Base-by-base conservation (phyloP, 1,139 yeast genomes). In the Pneumocystis oryctolagi region DNA sequence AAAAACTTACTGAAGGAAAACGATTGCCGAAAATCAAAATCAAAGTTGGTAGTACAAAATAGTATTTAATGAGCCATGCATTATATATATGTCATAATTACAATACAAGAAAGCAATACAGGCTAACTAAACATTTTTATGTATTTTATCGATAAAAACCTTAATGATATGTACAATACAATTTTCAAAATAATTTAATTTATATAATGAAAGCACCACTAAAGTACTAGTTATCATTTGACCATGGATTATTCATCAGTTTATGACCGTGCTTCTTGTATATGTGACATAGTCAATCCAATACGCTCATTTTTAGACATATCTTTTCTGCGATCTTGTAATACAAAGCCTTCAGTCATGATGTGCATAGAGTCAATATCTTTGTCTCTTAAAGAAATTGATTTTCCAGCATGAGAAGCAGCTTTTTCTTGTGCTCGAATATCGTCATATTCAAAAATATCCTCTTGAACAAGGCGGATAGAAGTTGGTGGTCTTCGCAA, bases 371-470 rank as follows among this genome's bases (percentile, higher is more conserved):
- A 3, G 25, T 47, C 55, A 8, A 12, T 9, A 47, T 47, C 55
- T 25, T 25, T 47, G 3, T 47, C 55, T 25, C 6, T 47, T 18
- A 25, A 25, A 47, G 55, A 16, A 12, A 25, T 20, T 25, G 55
- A 47, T 28, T 57, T 39, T 12, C 42, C 59, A 8, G 59, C 59
- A 30, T 57, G 59, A 20, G 59, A 47, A 2, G 55, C 55, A 6
- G 55, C 55, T 47, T 47, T 47, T 47, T 47, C 55, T 47, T 47
- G 55, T 25, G 55, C 55, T 47, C 55, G 55, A 20, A 47, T 47
- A 57, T 57, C 59, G 30, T 57, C 59, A 25, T 57, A 57, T 30
- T 57, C 59, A 39, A 35, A 35, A 20, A 57, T 57, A 57, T 57
- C 59, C 30, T 57, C 59, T 9, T 57, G 59, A 25, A 57, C 59